Percentiles rank a stretch among this genome's conserved stretches.
Evolutionary conservation across 2,329 filamentous ascomycete species (phyloP).

Genomic region (Fusarium mundagurra): DNA sequence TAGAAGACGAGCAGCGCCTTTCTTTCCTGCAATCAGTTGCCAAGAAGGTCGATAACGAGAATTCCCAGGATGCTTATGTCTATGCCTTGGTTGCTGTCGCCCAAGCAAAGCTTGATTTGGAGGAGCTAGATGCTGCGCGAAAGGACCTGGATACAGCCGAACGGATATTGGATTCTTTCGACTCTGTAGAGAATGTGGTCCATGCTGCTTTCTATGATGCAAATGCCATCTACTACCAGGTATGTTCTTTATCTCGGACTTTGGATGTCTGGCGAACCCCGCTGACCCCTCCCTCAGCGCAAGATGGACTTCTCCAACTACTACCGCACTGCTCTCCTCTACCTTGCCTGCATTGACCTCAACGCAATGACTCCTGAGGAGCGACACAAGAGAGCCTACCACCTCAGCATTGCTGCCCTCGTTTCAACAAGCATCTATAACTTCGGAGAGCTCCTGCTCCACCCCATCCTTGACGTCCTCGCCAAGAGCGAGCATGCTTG

Average conservation of each 20-base stretch:
- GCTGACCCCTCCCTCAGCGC: slow-evolving; percentile 51
- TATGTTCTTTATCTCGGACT: slow-evolving; percentile 28
- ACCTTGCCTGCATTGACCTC: slow-evolving; percentile 94
- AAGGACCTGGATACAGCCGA: slow-evolving; percentile 89
- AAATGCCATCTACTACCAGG: slow-evolving; percentile 94
- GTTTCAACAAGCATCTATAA: slow-evolving; percentile 98
- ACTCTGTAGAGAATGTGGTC: slow-evolving; percentile 93
- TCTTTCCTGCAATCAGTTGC: slow-evolving; percentile 84
- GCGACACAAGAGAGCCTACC: slow-evolving; percentile 85
- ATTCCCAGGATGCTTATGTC: slow-evolving; percentile 94
- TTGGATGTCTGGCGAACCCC: slow-evolving; percentile 45
- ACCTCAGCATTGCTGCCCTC: slow-evolving; percentile 90
- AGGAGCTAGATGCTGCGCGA: slow-evolving; percentile 82
- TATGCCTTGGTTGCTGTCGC: slow-evolving; percentile 93
- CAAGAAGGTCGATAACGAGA: slow-evolving; percentile 88
- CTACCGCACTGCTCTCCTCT: slow-evolving; percentile 97
- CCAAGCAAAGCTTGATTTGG: slow-evolving; percentile 82
- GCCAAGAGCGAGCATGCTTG: slow-evolving; percentile 76
- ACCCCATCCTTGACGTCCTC: slow-evolving; percentile 92
- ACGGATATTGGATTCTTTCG: slow-evolving; percentile 87
- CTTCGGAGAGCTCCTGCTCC: slow-evolving; percentile 97
- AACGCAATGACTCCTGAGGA: slow-evolving; percentile 77
- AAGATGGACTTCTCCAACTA: slow-evolving; percentile 95
- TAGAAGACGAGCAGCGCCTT: slow-evolving; percentile 88
- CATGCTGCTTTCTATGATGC: slow-evolving; percentile 97